A percentile compares a stretch with the other conserved stretches of the same genome.
Evolutionary conservation across 2,329 filamentous ascomycete genomes (phyloP).

Genomic region (Chalaropsis thielavioides): DNA sequence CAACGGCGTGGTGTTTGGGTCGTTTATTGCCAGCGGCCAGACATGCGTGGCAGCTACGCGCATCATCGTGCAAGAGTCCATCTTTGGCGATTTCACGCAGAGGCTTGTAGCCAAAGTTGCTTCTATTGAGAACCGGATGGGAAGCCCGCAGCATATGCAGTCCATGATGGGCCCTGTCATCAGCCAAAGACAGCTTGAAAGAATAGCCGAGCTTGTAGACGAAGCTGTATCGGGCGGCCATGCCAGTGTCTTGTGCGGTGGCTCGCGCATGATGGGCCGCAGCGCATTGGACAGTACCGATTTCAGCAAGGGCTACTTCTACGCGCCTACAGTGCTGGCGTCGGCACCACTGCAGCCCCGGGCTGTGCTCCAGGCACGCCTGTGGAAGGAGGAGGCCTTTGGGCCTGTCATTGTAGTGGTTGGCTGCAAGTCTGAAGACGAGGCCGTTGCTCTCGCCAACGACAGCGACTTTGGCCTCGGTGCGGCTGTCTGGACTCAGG

Average conservation of each 20-base stretch:
- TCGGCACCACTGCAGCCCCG: constrained; percentile 34
- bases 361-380: constrained; percentile 24
- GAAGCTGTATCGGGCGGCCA: constrained; percentile 27
- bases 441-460: constrained; percentile 25
- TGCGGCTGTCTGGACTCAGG: constrained; percentile 41
- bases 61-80: constrained; percentile 40
- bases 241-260: constrained; percentile 20
- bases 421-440: constrained; percentile 26
- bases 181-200: constrained; percentile 24
- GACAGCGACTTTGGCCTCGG: constrained; percentile 41
- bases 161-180: constrained; percentile 33
- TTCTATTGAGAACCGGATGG: constrained; percentile 27
- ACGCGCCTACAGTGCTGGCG: constrained; percentile 25
- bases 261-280: constrained; percentile 32
- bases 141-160: constrained; percentile 25
- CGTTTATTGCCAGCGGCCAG: constrained; percentile 42
- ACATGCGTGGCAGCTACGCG: constrained; percentile 45
- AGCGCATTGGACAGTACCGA: constrained; percentile 28
- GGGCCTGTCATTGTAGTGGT: constrained; percentile 48
- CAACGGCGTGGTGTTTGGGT: constrained; percentile 32
- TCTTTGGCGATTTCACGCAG: constrained; percentile 41
- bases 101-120: constrained; percentile 39
- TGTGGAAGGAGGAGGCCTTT: constrained; percentile 50
- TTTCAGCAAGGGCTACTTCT: constrained; percentile 39
- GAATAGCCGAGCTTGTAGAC: constrained; percentile 49